phyloP scores from a whole-genome alignment of 495 filamentous ascomycete species.

The Rhizodiscina lignyota region DNA sequence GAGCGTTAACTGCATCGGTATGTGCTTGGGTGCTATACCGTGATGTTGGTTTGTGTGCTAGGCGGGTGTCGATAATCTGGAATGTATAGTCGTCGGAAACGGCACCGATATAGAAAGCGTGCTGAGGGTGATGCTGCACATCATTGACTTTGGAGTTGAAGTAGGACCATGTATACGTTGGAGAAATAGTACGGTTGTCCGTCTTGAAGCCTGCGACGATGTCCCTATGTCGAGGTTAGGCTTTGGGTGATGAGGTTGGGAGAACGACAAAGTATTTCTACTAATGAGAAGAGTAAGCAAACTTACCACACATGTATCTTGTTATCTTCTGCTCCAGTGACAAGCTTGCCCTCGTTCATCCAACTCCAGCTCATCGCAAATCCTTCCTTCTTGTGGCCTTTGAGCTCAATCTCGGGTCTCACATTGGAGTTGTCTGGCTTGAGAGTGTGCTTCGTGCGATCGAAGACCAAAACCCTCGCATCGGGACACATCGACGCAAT shows the following conservation, averaged over 20 bases:
- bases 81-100: conserved; percentile 92
- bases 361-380: conserved; percentile 91
- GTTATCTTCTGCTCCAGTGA: conserved; percentile 76
- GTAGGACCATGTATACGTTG: conserved; percentile 63
- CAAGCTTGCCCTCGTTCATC: conserved; percentile 63
- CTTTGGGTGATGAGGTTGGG: conserved; percentile 1
- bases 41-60: conserved; percentile 43
- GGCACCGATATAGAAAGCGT: conserved; percentile 66
- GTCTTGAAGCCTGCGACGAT: conserved; percentile 47
- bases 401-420: conserved; percentile 61
- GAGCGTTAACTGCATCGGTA: conserved; percentile 79
- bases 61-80: conserved; percentile 74
- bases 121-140: conserved; percentile 81
- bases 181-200: conserved; percentile 51
- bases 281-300: too few relatives aligned
- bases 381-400: conserved; percentile 81
- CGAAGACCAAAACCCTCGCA: conserved; percentile 78
- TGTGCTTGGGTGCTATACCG: conserved; percentile 44
- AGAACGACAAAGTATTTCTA: too few relatives aligned
- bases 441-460: conserved; percentile 83
- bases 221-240: conserved; percentile 38
- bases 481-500: conserved; percentile 90
- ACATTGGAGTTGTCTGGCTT: conserved; percentile 35
- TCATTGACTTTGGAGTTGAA: conserved; percentile 90
- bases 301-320: conserved; percentile 80